Conservation (phyloP, 1,139 yeast genomes). For the Candida tunisiensis region DNA sequence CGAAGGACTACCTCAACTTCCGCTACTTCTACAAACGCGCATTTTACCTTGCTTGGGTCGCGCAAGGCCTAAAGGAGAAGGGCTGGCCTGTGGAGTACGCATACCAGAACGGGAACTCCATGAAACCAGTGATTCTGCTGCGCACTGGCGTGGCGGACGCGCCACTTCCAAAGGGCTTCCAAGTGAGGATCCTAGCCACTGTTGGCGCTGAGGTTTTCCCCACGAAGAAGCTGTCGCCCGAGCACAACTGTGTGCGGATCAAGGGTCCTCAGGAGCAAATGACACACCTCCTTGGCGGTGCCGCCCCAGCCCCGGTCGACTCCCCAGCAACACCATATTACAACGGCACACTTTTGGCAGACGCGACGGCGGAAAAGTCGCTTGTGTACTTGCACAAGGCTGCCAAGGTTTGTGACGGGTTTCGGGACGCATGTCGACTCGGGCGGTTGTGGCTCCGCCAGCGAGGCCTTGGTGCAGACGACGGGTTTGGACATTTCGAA, state of each 20-base stretch:
- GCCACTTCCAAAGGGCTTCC: slow-evolving; percentile 29
- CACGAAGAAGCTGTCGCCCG: slow-evolving; percentile 57
- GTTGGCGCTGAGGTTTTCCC: slow-evolving; percentile 61
- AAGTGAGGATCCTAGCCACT: slow-evolving; percentile 56
- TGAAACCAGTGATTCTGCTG: not conserved
- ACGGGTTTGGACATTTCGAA: slow-evolving; percentile 87
- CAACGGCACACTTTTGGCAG: slow-evolving; percentile 62
- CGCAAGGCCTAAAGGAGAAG: slow-evolving; percentile 6
- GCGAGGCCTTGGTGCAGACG: slow-evolving; percentile 52
- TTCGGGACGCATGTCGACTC: slow-evolving; percentile 71
- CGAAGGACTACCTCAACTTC: slow-evolving; percentile 81
- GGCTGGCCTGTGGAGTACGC: slow-evolving; percentile 5
- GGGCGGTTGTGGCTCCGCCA: slow-evolving; percentile 87
- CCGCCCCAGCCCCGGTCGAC: slow-evolving; percentile 24
- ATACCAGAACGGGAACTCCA: slow-evolving; percentile 1
- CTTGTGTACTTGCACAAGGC: slow-evolving; percentile 61
- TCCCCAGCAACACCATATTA: slow-evolving; percentile 68
- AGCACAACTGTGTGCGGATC: slow-evolving; percentile 46
- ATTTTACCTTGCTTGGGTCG: slow-evolving; percentile 35
- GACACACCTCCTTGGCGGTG: no score
- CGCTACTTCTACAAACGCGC: slow-evolving; percentile 83
- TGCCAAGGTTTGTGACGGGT: slow-evolving; percentile 65
- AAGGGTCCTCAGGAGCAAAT: no score
- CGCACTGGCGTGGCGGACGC: no score
- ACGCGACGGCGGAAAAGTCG: slow-evolving; percentile 51